Percentiles rank a stretch among this genome's conserved stretches.
Conservation (phyloP, 768 basidiomycete species). For the Serendipita indica region DNA sequence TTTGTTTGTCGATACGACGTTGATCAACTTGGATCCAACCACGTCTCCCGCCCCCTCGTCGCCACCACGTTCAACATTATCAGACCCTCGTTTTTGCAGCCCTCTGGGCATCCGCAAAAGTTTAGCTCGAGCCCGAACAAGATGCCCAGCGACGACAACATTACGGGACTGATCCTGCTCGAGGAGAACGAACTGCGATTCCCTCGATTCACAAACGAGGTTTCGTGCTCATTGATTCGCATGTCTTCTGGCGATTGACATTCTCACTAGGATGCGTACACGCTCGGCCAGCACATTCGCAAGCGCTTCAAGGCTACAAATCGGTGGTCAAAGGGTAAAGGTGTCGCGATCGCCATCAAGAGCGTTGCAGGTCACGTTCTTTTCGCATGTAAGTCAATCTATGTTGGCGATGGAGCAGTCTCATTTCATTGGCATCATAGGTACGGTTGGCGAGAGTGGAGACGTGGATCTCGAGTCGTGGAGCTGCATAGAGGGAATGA, state of each 20-base stretch:
- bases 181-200: background rate
- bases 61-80: too few species aligned
- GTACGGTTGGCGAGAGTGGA: background rate
- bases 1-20: too few species aligned
- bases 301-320: background rate
- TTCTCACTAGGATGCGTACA: constrained; percentile 8
- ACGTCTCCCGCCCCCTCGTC: too few species aligned
- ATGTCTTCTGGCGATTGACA: too few species aligned
- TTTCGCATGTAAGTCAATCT: background rate
- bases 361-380: constrained; percentile 6
- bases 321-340: background rate
- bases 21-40: too few species aligned
- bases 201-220: background rate
- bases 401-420: background rate
- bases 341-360: constrained; percentile 6
- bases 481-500: constrained; percentile 5
- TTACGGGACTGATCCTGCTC: background rate
- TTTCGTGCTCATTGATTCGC: too few species aligned
- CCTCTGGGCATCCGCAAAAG: too few species aligned
- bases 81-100: too few species aligned
- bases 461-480: constrained; percentile 5
- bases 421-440: background rate
- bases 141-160: background rate
- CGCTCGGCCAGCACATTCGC: constrained; percentile 6
- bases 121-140: too few species aligned